Percentiles rank a stretch among this genome's conserved stretches.
Conservation (phyloP, 163 green algal genomes). For the Chlorella variabilis region DNA sequence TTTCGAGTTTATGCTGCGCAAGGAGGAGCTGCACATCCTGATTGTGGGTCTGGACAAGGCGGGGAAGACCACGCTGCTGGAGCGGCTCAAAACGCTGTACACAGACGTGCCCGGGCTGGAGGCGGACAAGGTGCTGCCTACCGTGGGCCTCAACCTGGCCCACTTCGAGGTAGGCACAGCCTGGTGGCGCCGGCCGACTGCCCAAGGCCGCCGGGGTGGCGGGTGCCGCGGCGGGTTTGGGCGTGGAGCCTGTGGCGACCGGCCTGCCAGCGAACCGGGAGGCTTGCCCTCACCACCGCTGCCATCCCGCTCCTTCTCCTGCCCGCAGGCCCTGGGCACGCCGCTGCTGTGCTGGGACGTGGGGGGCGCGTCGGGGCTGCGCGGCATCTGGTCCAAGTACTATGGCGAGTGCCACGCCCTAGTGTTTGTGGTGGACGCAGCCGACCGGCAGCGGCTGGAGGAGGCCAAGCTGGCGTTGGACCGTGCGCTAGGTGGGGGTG, state of each 20-base stretch:
- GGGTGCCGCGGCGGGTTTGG: no score
- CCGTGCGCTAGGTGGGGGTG: slow-evolving; percentile 60
- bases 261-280: no score
- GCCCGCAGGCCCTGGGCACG: slow-evolving; percentile 48
- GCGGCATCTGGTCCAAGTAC: slow-evolving; percentile 98
- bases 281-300: no score
- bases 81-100: slow-evolving; percentile 85
- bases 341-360: slow-evolving; percentile 92
- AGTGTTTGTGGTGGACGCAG: slow-evolving; percentile 92
- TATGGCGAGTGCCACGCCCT: slow-evolving; percentile 93
- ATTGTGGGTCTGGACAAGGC: slow-evolving; percentile 95
- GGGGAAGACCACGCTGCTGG: slow-evolving; percentile 93
- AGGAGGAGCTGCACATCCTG: slow-evolving; percentile 85
- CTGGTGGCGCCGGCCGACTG: no score
- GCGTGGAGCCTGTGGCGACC: no score
- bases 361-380: slow-evolving; percentile 83
- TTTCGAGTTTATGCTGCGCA: slow-evolving; percentile 39
- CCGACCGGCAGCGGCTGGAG: slow-evolving; percentile 69
- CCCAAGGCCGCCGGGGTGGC: no score
- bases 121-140: slow-evolving; percentile 84
- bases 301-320: neutral
- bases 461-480: slow-evolving; percentile 88
- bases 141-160: slow-evolving; percentile 94
- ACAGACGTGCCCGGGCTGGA: slow-evolving; percentile 72
- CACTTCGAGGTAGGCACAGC: slow-evolving; percentile 59